These are phyloP conservation scores for Penicillium janthinellum DNA, from an alignment of 2,329 filamentous ascomycete species.

Conservation along the genomic window DNA sequence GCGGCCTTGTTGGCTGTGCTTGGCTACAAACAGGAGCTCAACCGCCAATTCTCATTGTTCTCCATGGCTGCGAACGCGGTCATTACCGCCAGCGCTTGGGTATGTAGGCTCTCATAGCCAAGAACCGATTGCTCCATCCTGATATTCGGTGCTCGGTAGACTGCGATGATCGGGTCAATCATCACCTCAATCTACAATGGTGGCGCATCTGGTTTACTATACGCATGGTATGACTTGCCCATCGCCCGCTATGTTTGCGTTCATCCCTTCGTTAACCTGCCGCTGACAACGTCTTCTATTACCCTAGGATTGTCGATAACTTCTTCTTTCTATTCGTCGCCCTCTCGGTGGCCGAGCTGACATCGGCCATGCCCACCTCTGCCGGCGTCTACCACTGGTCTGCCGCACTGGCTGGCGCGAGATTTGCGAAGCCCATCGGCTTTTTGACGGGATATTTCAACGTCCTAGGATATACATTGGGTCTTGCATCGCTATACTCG, in stretches of 20 bases:
- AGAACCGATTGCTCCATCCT: neutral
- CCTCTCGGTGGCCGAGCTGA: conserved; percentile 12
- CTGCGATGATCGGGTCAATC: conserved; percentile 12
- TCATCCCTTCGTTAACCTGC: neutral
- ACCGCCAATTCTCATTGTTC: conserved; percentile 12
- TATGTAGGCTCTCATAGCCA: neutral
- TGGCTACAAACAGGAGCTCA: conserved; percentile 10
- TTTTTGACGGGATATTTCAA: conserved; percentile 12
- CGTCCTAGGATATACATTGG: conserved; percentile 10
- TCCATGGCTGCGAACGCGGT: conserved; percentile 13
- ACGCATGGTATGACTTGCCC: conserved; percentile 2
- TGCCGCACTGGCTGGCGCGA: conserved; percentile 8
- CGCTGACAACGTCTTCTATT: neutral
- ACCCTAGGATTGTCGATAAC: conserved; percentile 11
- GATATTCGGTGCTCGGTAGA: conserved; percentile 1
- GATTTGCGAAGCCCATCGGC: conserved; percentile 7
- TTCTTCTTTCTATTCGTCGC: conserved; percentile 13
- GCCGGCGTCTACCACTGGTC: conserved; percentile 14
- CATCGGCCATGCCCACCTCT: conserved; percentile 13
- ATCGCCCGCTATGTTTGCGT: neutral
- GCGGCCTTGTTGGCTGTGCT: conserved; percentile 8
- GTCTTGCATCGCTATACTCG: conserved; percentile 9
- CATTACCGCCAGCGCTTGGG: conserved; percentile 12
- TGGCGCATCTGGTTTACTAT: conserved; percentile 8
- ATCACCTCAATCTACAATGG: conserved; percentile 15